These are phyloP conservation scores for Plantago rigida DNA, from an alignment of 305 asterid genomes.

Conservation along the genomic window DNA sequence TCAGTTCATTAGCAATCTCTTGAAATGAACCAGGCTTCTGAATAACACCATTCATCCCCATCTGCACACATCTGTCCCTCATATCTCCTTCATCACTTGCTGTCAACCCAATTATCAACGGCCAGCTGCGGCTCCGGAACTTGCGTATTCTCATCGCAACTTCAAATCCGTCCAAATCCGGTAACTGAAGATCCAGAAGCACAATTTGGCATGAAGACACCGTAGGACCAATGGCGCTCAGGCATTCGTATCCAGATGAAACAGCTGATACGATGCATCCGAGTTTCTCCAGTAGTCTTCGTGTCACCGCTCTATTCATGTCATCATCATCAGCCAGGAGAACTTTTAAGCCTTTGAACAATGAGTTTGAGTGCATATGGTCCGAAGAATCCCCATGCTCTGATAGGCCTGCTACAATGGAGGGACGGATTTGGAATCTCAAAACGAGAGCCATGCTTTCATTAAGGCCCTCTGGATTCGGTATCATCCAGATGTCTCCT, in stretches of 20 bases:
- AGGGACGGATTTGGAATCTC: slow-evolving; percentile 52
- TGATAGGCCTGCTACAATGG: slow-evolving; percentile 36
- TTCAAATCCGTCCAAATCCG: slow-evolving; percentile 79
- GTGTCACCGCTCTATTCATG: slow-evolving; percentile 63
- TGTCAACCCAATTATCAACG: slow-evolving; percentile 64
- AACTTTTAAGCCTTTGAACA: slow-evolving; percentile 56
- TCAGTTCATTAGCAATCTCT: slow-evolving; percentile 38
- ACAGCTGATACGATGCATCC: slow-evolving; percentile 68
- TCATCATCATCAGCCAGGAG: slow-evolving; percentile 75
- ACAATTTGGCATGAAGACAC: slow-evolving; percentile 46
- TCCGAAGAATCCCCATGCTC: slow-evolving; percentile 53
- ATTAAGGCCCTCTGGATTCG: slow-evolving; percentile 56
- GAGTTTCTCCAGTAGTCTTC: slow-evolving; percentile 69
- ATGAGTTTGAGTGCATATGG: slow-evolving; percentile 42
- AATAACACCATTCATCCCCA: slow-evolving; percentile 44
- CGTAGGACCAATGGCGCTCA: slow-evolving; percentile 48
- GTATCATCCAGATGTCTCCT: slow-evolving; percentile 71
- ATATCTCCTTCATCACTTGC: slow-evolving; percentile 40
- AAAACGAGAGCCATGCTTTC: slow-evolving; percentile 73
- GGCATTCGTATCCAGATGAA: slow-evolving; percentile 75
- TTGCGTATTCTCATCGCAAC: slow-evolving; percentile 64
- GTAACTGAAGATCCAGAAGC: slow-evolving; percentile 72
- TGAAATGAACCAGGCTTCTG: slow-evolving; percentile 39
- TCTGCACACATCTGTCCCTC: slow-evolving; percentile 33
- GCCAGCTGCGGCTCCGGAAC: slow-evolving; percentile 61